These are phyloP conservation scores for Pythium angustatum DNA, from an alignment of 352 stramenopile genomes.

Conservation along the genomic window DNA sequence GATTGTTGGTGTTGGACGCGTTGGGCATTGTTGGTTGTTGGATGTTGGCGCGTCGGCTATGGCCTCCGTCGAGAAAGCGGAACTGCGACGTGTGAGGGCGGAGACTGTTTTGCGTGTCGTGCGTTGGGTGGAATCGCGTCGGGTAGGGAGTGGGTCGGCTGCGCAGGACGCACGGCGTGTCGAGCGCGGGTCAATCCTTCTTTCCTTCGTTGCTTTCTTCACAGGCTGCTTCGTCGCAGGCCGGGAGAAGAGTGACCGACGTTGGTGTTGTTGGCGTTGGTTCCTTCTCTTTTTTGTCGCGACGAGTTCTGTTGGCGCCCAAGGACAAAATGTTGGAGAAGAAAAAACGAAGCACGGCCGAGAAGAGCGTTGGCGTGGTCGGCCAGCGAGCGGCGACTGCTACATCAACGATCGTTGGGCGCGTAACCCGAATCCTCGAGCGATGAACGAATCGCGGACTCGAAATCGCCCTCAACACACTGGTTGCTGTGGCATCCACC, in stretches of 20 bases:
- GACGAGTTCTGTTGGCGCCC: not conserved
- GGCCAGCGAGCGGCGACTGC: too few relatives aligned
- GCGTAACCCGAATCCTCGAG: constrained; percentile 25
- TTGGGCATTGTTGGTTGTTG: not conserved
- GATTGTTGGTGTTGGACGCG: too few relatives aligned
- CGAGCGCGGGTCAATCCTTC: not conserved
- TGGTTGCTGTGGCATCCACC: not conserved
- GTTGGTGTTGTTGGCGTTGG: constrained; percentile 12
- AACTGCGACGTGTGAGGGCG: constrained; percentile 22
- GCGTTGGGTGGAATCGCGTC: not conserved
- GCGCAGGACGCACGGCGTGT: not conserved
- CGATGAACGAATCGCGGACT: not conserved
- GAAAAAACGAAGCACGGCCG: constrained; percentile 10
- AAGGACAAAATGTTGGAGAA: constrained; percentile 6
- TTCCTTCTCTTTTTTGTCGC: constrained; percentile 11
- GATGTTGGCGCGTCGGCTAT: not conserved
- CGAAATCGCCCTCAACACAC: not conserved
- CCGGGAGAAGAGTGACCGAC: not conserved
- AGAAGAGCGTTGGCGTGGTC: not conserved
- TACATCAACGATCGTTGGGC: constrained; percentile 9
- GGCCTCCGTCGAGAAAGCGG: not conserved
- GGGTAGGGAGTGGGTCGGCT: not conserved
- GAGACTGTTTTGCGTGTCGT: too few relatives aligned
- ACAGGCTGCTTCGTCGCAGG: constrained; percentile 3
- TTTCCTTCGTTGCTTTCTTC: constrained; percentile 8